Conservation (phyloP, 2,329 filamentous ascomycete genomes). For the Lecanosticta acicola region DNA sequence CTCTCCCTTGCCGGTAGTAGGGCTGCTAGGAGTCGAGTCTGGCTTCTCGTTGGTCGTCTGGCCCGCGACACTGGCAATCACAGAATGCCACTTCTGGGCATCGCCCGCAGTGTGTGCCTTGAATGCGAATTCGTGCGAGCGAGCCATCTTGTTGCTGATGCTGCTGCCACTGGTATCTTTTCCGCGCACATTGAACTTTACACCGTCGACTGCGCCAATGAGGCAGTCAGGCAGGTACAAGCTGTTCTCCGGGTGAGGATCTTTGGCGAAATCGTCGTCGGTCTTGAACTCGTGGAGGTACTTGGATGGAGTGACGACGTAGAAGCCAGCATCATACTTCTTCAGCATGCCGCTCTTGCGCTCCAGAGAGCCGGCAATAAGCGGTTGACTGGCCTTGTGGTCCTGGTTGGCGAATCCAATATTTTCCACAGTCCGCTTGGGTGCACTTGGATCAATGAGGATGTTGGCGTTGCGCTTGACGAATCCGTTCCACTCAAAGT, state of each 20-base stretch:
- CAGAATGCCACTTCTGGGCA: slow-evolving; percentile 76
- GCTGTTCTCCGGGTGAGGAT: slow-evolving; percentile 78
- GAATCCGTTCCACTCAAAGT: slow-evolving; percentile 93
- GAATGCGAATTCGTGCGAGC: slow-evolving; percentile 75
- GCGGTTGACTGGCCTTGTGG: slow-evolving; percentile 69
- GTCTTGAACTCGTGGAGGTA: slow-evolving; percentile 97
- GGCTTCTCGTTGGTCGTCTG: slow-evolving; percentile 40
- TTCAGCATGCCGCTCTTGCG: slow-evolving; percentile 85
- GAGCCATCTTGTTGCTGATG: slow-evolving; percentile 72
- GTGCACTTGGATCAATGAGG: slow-evolving; percentile 70
- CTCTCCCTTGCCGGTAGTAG: slow-evolving; percentile 12
- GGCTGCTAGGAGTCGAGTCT: slow-evolving; percentile 32
- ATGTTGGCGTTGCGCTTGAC: slow-evolving; percentile 61
- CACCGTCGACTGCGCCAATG: slow-evolving; percentile 64
- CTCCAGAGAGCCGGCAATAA: slow-evolving; percentile 85
- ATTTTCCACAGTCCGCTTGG: slow-evolving; percentile 65
- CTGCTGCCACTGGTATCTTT: slow-evolving; percentile 78
- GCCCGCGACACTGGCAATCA: slow-evolving; percentile 60
- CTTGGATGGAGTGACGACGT: slow-evolving; percentile 80
- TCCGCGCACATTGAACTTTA: slow-evolving; percentile 92
- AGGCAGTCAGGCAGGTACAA: slow-evolving; percentile 88
- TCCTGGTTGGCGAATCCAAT: slow-evolving; percentile 79
- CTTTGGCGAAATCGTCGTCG: slow-evolving; percentile 65
- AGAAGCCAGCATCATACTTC: slow-evolving; percentile 75
- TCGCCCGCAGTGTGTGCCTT: slow-evolving; percentile 78